Conservation (phyloP, 192 early-diverging fungal genomes). For the Podila clonocystis region DNA sequence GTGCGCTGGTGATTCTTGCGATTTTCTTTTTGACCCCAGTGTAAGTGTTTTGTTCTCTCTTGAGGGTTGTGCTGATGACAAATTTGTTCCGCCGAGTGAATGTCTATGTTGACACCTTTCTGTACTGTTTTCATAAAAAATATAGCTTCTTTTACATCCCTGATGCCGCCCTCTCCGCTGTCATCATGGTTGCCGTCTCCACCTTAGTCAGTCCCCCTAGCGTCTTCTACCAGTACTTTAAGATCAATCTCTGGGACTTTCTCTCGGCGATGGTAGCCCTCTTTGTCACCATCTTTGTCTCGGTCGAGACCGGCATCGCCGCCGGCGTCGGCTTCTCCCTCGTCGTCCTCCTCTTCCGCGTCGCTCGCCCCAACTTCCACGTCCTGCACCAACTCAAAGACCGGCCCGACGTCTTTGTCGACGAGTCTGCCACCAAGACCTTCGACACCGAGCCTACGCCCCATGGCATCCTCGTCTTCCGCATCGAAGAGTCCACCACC, state of each 20-base stretch:
- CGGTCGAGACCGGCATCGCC: slow-evolving; percentile 80
- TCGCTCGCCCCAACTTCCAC: slow-evolving; percentile 74
- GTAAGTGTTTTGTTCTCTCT: slow-evolving; percentile 21
- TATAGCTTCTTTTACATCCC: slow-evolving; percentile 86
- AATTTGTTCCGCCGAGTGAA: background rate
- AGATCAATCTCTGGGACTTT: slow-evolving; percentile 51
- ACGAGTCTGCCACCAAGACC: slow-evolving; percentile 1
- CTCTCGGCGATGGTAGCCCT: slow-evolving; percentile 39
- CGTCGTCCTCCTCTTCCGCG: slow-evolving; percentile 77
- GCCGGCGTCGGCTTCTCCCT: slow-evolving; percentile 76
- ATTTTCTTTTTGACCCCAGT: slow-evolving; percentile 82
- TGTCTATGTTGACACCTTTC: background rate
- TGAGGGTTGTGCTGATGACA: background rate
- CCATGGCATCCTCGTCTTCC: slow-evolving; percentile 76
- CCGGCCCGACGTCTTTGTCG: slow-evolving; percentile 40
- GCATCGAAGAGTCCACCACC: slow-evolving; percentile 69
- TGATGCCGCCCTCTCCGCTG: slow-evolving; percentile 67
- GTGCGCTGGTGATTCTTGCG: slow-evolving; percentile 80
- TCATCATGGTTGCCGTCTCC: slow-evolving; percentile 48
- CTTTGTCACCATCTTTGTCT: slow-evolving; percentile 70
- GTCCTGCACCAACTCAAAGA: slow-evolving; percentile 58
- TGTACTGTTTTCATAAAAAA: background rate
- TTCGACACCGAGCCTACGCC: slow-evolving; percentile 55
- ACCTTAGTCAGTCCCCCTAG: slow-evolving; percentile 46
- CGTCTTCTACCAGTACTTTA: slow-evolving; percentile 52